These are phyloP conservation scores for Fusarium sp. DNA, from an alignment of 2,329 filamentous ascomycete species.

Conservation along the genomic window DNA sequence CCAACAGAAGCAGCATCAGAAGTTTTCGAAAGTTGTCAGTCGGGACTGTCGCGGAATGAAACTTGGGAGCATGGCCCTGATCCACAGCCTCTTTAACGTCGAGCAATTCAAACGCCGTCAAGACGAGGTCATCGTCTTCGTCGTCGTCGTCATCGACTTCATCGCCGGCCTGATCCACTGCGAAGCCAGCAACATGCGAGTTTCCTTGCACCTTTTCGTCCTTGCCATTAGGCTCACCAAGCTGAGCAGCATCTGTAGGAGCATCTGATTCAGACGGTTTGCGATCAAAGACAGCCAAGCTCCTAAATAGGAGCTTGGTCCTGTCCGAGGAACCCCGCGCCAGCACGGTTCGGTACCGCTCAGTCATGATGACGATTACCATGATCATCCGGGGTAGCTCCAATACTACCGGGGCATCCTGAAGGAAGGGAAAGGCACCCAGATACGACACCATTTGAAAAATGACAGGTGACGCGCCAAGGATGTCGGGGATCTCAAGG, in stretches of 20 bases:
- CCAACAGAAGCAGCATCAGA: conserved; percentile 72
- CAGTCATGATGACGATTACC: conserved; percentile 75
- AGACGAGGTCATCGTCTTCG: conserved; percentile 68
- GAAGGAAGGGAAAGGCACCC: conserved; percentile 75
- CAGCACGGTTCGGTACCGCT: conserved; percentile 70
- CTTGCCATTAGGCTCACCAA: conserved; percentile 17
- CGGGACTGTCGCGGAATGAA: conserved; percentile 73
- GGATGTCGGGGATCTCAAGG: conserved; percentile 74
- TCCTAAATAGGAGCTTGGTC: conserved; percentile 72
- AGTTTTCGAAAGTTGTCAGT: conserved; percentile 75
- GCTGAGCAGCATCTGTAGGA: background rate
- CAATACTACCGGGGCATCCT: conserved; percentile 73
- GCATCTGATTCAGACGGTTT: conserved; percentile 50
- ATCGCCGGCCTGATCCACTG: conserved; percentile 55
- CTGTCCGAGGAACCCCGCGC: conserved; percentile 64
- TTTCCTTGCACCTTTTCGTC: conserved; percentile 4
- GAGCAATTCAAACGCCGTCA: conserved; percentile 73
- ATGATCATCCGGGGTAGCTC: conserved; percentile 75
- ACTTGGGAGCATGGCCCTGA: conserved; percentile 58
- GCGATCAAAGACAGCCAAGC: conserved; percentile 74
- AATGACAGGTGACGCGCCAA: conserved; percentile 71
- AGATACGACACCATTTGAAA: conserved; percentile 76
- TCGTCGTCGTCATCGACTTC: conserved; percentile 57
- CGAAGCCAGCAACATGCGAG: conserved; percentile 52
- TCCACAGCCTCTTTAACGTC: conserved; percentile 69